Conservation (phyloP, 306 rosid species). For the Dalbergia cochinchinensis region DNA sequence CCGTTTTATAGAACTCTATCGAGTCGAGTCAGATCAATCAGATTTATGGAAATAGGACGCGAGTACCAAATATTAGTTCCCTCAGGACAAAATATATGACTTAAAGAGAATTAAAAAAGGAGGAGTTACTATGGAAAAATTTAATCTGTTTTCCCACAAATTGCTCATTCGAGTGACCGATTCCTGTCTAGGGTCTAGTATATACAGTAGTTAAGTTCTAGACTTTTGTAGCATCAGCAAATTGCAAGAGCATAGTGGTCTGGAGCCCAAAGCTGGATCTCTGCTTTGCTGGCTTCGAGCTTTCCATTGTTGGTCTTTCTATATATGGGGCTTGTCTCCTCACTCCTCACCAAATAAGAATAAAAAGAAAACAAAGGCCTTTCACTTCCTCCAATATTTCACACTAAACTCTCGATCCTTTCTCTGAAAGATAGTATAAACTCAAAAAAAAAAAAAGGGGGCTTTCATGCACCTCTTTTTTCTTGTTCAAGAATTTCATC, state of each 20-base stretch:
- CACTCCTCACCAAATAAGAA: background rate
- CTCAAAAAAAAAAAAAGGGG: background rate
- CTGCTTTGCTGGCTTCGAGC: constrained; percentile 94
- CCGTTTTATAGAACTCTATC: no score
- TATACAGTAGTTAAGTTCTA: background rate
- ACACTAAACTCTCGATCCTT: constrained; percentile 39
- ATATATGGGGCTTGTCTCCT: constrained; percentile 76
- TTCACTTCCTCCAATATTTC: constrained; percentile 54
- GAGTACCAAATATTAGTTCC: no score
- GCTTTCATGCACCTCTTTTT: constrained; percentile 37
- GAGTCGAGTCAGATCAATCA: no score
- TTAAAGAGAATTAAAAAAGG: no score
- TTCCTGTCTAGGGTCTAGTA: background rate
- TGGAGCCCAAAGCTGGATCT: constrained; percentile 85
- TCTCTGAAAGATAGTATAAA: background rate
- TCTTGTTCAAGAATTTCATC: constrained; percentile 54
- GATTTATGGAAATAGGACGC: no score
- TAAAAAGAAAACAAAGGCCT: background rate
- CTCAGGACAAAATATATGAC: no score
- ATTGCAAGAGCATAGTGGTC: constrained; percentile 43
- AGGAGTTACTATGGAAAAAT: no score
- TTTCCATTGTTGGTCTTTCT: constrained; percentile 74
- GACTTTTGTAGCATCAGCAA: no score
- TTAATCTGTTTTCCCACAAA: no score
- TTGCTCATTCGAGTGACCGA: no score